Evolutionary conservation across 1,284 basidiomycete species (phyloP).

Genomic region (Heterobasidion irregulare): DNA sequence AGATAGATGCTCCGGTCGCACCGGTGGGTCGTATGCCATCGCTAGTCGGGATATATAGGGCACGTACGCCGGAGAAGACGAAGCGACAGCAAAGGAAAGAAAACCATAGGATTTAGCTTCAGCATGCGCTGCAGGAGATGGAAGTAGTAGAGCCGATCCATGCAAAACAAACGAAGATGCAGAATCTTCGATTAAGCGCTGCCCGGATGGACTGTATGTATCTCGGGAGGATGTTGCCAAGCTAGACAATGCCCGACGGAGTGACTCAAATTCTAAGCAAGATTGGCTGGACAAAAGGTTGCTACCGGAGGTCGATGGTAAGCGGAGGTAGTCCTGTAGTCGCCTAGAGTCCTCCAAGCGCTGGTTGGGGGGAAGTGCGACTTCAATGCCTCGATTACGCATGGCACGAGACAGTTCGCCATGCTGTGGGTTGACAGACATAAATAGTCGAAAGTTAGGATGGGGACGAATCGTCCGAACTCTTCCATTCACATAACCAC

Average conservation of each 20-base stretch:
- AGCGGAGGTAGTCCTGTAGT: slow-evolving; percentile 38
- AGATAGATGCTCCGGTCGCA: neutral
- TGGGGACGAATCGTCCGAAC: slow-evolving; percentile 80
- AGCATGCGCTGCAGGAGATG: neutral
- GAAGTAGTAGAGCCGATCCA: slow-evolving; percentile 21
- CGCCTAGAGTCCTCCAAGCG: slow-evolving; percentile 37
- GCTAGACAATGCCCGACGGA: slow-evolving; percentile 27
- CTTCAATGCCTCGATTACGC: slow-evolving; percentile 95
- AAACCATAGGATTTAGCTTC: neutral
- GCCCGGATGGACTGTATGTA: slow-evolving; percentile 19
- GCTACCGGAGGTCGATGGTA: slow-evolving; percentile 26
- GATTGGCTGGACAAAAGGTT: slow-evolving; percentile 15
- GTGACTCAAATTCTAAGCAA: slow-evolving; percentile 16
- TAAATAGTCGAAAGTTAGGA: slow-evolving; percentile 86
- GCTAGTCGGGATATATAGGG: neutral
- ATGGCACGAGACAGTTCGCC: slow-evolving; percentile 97
- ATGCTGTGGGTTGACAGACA: slow-evolving; percentile 86
- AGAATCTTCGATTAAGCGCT: slow-evolving; percentile 40
- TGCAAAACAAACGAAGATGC: slow-evolving; percentile 31
- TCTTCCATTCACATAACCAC: slow-evolving; percentile 75
- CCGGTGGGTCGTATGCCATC: neutral
- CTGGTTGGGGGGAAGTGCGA: slow-evolving; percentile 39
- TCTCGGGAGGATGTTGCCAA: neutral
- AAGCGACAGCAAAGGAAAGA: neutral
- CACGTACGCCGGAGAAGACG: neutral